Evolutionary conservation across 1,284 basidiomycete species (phyloP).

Genomic region (Papiliotrema laurentii): DNA sequence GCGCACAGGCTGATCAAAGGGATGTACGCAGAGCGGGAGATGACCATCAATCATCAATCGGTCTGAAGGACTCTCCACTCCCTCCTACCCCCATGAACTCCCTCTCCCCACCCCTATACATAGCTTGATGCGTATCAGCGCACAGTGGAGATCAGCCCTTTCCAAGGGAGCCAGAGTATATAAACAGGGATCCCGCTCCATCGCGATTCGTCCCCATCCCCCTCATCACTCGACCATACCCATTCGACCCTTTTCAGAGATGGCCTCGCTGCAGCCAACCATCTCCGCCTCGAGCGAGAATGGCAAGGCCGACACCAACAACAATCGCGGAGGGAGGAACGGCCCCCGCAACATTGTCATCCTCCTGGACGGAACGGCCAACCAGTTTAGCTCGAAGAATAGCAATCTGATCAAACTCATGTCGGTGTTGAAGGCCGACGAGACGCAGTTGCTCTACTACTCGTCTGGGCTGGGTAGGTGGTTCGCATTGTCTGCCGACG

Average conservation of each 20-base stretch:
- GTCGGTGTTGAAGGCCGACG: constrained; percentile 11
- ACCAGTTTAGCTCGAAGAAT: constrained; percentile 23
- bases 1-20: too few relatives aligned
- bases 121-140: too few relatives aligned
- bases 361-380: constrained; percentile 26
- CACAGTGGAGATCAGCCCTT: neutral
- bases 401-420: constrained; percentile 30
- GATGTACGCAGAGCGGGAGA: too few relatives aligned
- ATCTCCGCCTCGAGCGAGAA: too few relatives aligned
- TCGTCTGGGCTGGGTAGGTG: constrained; percentile 15
- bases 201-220: neutral
- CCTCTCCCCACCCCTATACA: too few relatives aligned
- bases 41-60: too few relatives aligned
- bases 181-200: neutral
- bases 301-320: too few relatives aligned
- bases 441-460: constrained; percentile 25
- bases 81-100: too few relatives aligned
- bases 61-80: too few relatives aligned
- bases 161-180: neutral
- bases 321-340: too few relatives aligned
- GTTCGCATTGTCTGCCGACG: neutral
- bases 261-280: neutral
- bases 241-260: neutral
- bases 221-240: neutral
- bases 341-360: constrained; percentile 22